Evolutionary conservation across 306 rosid genomes (phyloP).

Genomic region (Cucurbita argyrosperma): DNA sequence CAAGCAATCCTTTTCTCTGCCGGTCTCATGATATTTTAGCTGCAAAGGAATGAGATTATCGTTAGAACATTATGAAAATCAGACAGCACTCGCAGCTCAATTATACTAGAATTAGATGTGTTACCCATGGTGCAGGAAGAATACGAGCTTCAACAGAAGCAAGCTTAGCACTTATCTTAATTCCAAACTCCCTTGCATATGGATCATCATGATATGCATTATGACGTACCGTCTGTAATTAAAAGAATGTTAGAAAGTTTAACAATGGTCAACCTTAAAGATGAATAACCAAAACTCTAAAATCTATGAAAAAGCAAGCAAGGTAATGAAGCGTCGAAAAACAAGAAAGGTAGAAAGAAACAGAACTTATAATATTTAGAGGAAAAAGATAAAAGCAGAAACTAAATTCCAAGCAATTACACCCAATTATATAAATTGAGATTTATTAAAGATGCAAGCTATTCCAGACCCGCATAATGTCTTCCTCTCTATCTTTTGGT

Average conservation of each 20-base stretch:
- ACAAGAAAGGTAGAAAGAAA: background rate
- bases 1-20: slow-evolving; percentile 83
- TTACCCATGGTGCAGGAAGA: slow-evolving; percentile 93
- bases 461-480: slow-evolving; percentile 56
- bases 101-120: background rate
- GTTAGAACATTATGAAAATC: background rate
- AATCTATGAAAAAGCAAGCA: background rate
- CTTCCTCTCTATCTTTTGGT: slow-evolving; percentile 68
- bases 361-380: background rate
- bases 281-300: background rate
- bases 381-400: background rate
- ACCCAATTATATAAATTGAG: background rate
- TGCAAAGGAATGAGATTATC: slow-evolving; percentile 14
- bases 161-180: slow-evolving; percentile 70
- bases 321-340: background rate
- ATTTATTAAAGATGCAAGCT: background rate
- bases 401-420: background rate
- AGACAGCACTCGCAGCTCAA: background rate
- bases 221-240: slow-evolving; percentile 60
- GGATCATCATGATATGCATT: slow-evolving; percentile 81
- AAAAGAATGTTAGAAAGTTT: background rate
- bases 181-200: slow-evolving; percentile 83
- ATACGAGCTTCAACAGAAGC: slow-evolving; percentile 98
- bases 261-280: background rate
- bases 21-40: slow-evolving; percentile 91